Percentiles rank a stretch among this genome's conserved stretches.
These are phyloP conservation scores for Colletotrichum costaricense DNA, from an alignment of 2,329 filamentous ascomycete species.

Conservation along the genomic window DNA sequence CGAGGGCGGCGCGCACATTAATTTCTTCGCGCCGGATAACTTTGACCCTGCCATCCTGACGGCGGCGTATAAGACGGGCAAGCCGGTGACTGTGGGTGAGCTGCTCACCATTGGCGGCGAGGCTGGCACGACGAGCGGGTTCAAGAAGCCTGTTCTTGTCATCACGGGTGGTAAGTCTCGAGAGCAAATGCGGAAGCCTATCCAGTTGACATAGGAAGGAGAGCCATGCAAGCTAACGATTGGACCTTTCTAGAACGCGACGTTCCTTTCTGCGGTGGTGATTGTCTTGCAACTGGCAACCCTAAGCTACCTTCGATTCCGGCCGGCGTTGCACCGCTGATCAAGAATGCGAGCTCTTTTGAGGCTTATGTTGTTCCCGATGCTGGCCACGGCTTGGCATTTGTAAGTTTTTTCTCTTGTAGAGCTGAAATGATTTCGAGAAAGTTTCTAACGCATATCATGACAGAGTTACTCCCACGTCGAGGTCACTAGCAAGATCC, in stretches of 20 bases:
- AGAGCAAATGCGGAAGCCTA: no score
- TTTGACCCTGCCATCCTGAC: slow-evolving; percentile 67
- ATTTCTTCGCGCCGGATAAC: slow-evolving; percentile 62
- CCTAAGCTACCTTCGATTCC: slow-evolving; percentile 55
- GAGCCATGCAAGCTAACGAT: neutral
- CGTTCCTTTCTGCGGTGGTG: slow-evolving; percentile 70
- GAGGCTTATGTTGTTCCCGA: slow-evolving; percentile 64
- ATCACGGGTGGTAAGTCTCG: slow-evolving; percentile 63
- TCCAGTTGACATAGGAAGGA: no score
- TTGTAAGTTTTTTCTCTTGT: slow-evolving; percentile 42
- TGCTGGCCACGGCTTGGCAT: slow-evolving; percentile 63
- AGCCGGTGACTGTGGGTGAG: slow-evolving; percentile 69
- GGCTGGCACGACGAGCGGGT: slow-evolving; percentile 48
- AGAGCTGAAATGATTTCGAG: neutral
- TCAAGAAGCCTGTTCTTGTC: slow-evolving; percentile 66
- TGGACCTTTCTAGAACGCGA: slow-evolving; percentile 51
- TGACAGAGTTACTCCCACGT: slow-evolving; percentile 44
- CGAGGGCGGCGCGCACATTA: slow-evolving; percentile 60
- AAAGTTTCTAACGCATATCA: slow-evolving; percentile 2
- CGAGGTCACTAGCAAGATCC: slow-evolving; percentile 48
- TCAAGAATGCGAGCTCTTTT: slow-evolving; percentile 60
- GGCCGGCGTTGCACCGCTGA: slow-evolving; percentile 51
- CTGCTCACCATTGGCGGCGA: slow-evolving; percentile 64
- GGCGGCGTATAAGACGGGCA: slow-evolving; percentile 57
- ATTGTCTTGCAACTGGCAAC: slow-evolving; percentile 61